Evolutionary conservation across 2,329 filamentous ascomycete genomes (phyloP), one percentile per base, ranked within the genome.

Genomic region (Penicillium digitatum): DNA sequence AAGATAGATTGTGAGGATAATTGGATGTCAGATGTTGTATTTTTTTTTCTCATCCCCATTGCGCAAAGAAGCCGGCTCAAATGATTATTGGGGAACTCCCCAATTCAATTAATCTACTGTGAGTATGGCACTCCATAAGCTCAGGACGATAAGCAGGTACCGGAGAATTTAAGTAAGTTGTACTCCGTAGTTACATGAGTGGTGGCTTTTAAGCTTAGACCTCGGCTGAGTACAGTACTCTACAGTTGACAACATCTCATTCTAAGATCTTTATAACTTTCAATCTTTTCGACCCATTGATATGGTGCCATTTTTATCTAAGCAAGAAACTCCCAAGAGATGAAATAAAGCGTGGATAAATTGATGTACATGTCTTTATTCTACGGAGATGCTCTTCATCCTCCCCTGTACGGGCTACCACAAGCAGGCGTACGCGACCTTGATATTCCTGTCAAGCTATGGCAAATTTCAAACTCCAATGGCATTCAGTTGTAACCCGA

Each of bases 31-130:
- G 16, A n/a, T n/a, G n/a, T n/a, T 34, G 24, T 24, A 47, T 47
- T 26, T 35, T 5, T 37, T 37, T 2, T 12, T 9, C 7, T 11
- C 1, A 14, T 24, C 5, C 22, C 5, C 22, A 9, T 16, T 45
- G 8, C 4, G 12, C 22, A 16, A 18, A 27, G 40, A 8, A 31
- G 2, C 14, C 3, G 5, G 3, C 11, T 44, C 5, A 6, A 10
- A 44, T 20, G 5, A 31, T 22, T 10, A 16, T 45, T 22, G 4
- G 14, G 32, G 14, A 8, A 32, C 22, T 42, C 10, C 2, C 39
- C 14, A n/a, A n/a, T 24, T 1, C 12, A 12, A n/a, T 42, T 3
- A 3, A 16, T 4, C 18, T 0, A 10, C 7, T 7, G 2, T n/a
- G 6, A 16, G 7, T 11, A 11, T 14, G 3, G 2, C 10, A 26